Evolutionary conservation across 2,329 filamentous ascomycete genomes (phyloP), one percentile per base, ranked within the genome.

Genomic region (Coniochaeta prunicola): DNA sequence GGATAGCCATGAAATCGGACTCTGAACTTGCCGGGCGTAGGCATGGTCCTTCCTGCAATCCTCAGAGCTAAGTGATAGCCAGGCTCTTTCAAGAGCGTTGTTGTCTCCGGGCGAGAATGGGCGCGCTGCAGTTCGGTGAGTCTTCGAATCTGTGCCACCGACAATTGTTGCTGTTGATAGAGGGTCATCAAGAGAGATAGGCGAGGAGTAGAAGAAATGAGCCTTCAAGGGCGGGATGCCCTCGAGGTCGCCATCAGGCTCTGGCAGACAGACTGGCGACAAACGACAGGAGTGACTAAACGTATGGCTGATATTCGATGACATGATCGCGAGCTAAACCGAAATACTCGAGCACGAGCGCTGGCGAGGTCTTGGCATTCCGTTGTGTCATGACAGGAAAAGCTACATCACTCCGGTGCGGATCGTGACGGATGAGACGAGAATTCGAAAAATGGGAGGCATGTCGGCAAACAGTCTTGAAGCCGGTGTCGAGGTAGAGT

Each of bases 191-290:
- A 96, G 92, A 31, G 91, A 88, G 56, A 93, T 82, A 13, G 86
- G 78, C 12, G 91, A 94, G 15, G 86, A 83, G 72, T 96, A 96
- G 74, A 96, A 96, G 76, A 91, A 96, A 63, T 91, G 90, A 24
- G 88, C 81, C 33, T 80, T 78, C 58, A 89, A 71, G 0, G 83
- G 80, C 17, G 89, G 88, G 26, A 82, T 78, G 57, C 75, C 77
- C 58, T 79, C 74, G 50, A 74, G 70, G 59, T 72, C 72, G 26
- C 70, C 61, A 28, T 66, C 59, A 5, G 71, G 65, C 59, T 71
- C 65, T 30, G 72, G 71, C 67, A 74, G 65, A 59, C 77, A 66
- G 67, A 77, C 65, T 66, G 80, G 78, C 13, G 80, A 76, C 40
- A 84, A 73, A 38, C 80, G 81, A 68, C 87, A 90, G 58, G 78